Base-by-base conservation (phyloP, 495 filamentous ascomycete species). In the Pseudoneurospora amorphoporcata region DNA sequence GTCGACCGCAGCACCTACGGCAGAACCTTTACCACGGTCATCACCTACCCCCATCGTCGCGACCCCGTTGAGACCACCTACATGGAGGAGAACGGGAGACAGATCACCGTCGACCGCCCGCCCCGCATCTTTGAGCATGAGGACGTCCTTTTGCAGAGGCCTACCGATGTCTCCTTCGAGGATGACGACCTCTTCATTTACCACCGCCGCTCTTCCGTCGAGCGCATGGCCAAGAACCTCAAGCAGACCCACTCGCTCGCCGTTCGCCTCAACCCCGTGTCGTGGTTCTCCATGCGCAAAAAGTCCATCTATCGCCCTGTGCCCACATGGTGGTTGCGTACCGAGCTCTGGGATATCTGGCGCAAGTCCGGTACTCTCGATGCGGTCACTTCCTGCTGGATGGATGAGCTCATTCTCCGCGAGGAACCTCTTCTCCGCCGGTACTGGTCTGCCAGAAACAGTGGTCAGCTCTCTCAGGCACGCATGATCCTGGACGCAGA, bases 261-360 rank as follows among this genome's bases (percentile, higher is more conserved):
- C 3, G 70, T 71, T 0, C 17, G 74, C 1, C 23, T 76, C 16
- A 76, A 75, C 12, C 76, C 73, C 2, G 3, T 42, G 2, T 37
- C 69, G 0, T 79, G 77, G 77, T 38, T 70, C 1, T 72, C 73
- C 16, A 65, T 65, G 58, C 72, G 69, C 9, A 72, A 69, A 38
- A 76, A 75, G 70, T 45, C 45, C 16, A 53, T 75, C 17, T 78
- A 76, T 42, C 69, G 71, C 1, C 73, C 39, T 4, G 71, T 79
- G 4, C 89, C 89, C 0, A 90, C 88, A 7, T 88, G 88, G 37
- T 83, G 82, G 47, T 83, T 87, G 73, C 83, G 89, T 23, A 90
- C 89, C 0, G 77, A 88, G 76, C 84, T 91, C 39, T 91, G 89
- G 89, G 88, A 87, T 71, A 83, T 84, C 6, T 91, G 89, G 89